phyloP scores from a whole-genome alignment of 495 filamentous ascomycete species.

The Durotheca rogersii region DNA sequence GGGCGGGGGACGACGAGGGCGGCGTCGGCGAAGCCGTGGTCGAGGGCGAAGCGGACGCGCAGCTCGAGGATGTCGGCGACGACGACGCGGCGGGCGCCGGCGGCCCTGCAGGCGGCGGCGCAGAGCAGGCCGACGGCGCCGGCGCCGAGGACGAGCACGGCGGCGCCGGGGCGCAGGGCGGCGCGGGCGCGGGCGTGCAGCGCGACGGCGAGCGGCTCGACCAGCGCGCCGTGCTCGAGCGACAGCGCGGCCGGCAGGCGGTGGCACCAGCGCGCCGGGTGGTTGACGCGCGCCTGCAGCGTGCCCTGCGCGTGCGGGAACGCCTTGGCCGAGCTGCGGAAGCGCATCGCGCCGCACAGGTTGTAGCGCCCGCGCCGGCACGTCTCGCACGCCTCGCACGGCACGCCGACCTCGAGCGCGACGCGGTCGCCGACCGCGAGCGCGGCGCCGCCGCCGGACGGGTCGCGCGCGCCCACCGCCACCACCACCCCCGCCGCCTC shows the following conservation, averaged over 20 bases:
- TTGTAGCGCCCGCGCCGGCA: slow-evolving; percentile 76
- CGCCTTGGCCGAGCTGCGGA: slow-evolving; percentile 74
- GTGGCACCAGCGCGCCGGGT: slow-evolving; percentile 68
- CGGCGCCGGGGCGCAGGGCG: slow-evolving; percentile 49
- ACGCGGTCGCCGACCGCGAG: slow-evolving; percentile 67
- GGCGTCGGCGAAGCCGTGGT: slow-evolving; percentile 66
- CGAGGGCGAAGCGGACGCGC: slow-evolving; percentile 68
- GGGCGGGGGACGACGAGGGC: slow-evolving; percentile 61
- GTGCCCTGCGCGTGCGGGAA: slow-evolving; percentile 83
- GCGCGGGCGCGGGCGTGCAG: slow-evolving; percentile 71
- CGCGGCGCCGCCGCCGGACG: slow-evolving; percentile 41
- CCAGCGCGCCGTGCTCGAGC: slow-evolving; percentile 68
- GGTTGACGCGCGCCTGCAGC: slow-evolving; percentile 74
- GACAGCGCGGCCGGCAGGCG: slow-evolving; percentile 64
- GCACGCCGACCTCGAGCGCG: slow-evolving; percentile 80
- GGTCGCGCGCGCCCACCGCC: slow-evolving; percentile 43
- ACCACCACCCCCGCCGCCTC: slow-evolving; percentile 61
- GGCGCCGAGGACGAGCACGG: slow-evolving; percentile 75
- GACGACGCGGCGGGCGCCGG: slow-evolving; percentile 58
- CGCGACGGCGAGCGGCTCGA: slow-evolving; percentile 79
- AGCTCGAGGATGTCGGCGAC: slow-evolving; percentile 79
- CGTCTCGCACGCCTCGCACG: slow-evolving; percentile 67
- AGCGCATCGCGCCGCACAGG: slow-evolving; percentile 77
- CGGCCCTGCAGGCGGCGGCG: slow-evolving; percentile 64
- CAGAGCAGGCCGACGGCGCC: slow-evolving; percentile 78